phyloP scores from a whole-genome alignment of 192 early-diverging fungal genomes.

The Backusella tarrabulga region DNA sequence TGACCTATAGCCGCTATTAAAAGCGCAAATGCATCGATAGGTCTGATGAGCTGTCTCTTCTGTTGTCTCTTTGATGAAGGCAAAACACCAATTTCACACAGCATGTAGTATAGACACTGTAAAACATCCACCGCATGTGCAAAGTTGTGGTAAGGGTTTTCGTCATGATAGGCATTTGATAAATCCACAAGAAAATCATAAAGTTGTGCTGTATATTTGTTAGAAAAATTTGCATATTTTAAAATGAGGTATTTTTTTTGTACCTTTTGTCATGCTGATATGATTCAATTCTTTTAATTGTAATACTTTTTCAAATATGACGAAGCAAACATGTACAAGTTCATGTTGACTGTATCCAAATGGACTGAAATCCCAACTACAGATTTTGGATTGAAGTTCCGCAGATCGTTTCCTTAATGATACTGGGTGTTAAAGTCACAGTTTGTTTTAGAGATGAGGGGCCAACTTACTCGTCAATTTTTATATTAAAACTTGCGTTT shows the following conservation, averaged over 20 bases:
- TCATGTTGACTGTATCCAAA: slow-evolving; percentile 61
- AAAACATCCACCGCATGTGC: slow-evolving; percentile 94
- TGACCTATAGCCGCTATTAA: slow-evolving; percentile 77
- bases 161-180: slow-evolving; percentile 53
- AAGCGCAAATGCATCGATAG: slow-evolving; percentile 69
- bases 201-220: slow-evolving; percentile 37
- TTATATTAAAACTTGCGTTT: background rate
- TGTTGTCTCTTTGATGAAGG: slow-evolving; percentile 28
- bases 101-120: slow-evolving; percentile 82
- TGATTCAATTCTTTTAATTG: slow-evolving; percentile 53
- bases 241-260: background rate
- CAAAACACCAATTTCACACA: slow-evolving; percentile 62
- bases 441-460: background rate
- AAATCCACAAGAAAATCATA: slow-evolving; percentile 55
- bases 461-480: background rate
- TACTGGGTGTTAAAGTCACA: background rate
- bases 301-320: slow-evolving; percentile 70
- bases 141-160: slow-evolving; percentile 94
- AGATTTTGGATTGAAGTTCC: slow-evolving; percentile 34
- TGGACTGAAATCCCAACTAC: slow-evolving; percentile 73
- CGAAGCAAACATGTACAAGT: slow-evolving; percentile 61
- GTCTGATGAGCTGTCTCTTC: slow-evolving; percentile 29
- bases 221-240: background rate
- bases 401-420: slow-evolving; percentile 2
- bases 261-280: slow-evolving; percentile 55